A percentile compares a stretch with the other conserved stretches of the same genome.
These are phyloP conservation scores for Cudoniella acicularis DNA, from an alignment of 495 filamentous ascomycete genomes.

Conservation along the genomic window DNA sequence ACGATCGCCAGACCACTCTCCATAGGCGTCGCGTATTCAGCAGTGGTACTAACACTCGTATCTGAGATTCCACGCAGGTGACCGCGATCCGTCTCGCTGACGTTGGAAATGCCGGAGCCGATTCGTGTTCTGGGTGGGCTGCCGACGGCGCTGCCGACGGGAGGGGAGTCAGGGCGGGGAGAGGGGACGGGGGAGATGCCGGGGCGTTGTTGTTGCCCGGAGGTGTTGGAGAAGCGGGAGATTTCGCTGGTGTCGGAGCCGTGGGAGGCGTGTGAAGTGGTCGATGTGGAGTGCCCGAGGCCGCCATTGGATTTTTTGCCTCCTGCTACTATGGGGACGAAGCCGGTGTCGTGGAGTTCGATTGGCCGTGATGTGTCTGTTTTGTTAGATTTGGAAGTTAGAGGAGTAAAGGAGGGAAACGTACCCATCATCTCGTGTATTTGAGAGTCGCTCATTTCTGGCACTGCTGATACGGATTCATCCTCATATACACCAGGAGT, in stretches of 20 bases:
- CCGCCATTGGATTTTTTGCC: background rate
- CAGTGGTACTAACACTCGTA: conserved; percentile 36
- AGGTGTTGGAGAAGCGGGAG: conserved; percentile 4
- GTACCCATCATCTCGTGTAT: conserved; percentile 44
- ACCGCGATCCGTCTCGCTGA: conserved; percentile 37
- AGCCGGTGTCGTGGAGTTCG: conserved; percentile 23
- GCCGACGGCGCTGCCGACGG: too few species aligned
- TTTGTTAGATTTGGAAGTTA: conserved; percentile 6
- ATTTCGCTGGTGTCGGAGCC: conserved; percentile 6
- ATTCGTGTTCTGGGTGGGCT: conserved; percentile 13
- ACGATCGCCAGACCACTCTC: conserved; percentile 1
- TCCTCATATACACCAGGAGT: conserved; percentile 18
- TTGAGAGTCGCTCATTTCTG: conserved; percentile 26
- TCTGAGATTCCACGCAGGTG: conserved; percentile 47
- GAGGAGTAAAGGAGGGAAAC: conserved; percentile 8
- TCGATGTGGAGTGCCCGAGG: conserved; percentile 7
- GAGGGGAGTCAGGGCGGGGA: conserved; percentile 2
- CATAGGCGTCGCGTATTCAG: background rate
- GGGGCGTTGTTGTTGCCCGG: background rate
- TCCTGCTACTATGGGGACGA: conserved; percentile 14
- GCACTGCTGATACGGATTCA: background rate
- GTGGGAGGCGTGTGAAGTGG: conserved; percentile 8
- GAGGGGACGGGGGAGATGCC: conserved; percentile 11
- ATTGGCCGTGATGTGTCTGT: conserved; percentile 22
- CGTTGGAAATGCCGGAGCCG: conserved; percentile 37